Base-by-base conservation (phyloP, 2,329 filamentous ascomycete species). In the Pezicula radicicola region DNA sequence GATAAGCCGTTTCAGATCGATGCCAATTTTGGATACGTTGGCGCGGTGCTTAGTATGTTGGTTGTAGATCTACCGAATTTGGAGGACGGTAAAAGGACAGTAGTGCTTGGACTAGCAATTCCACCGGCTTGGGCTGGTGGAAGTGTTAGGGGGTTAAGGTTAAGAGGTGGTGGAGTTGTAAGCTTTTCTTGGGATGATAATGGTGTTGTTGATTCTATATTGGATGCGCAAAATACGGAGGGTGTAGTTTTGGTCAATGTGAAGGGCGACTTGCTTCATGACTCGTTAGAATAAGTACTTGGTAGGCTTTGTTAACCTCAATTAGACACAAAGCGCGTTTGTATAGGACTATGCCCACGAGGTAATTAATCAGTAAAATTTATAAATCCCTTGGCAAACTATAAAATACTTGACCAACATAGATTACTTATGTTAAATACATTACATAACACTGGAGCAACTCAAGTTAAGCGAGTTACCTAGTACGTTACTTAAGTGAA, bases 1-100 rank as follows among this genome's bases (percentile, higher is more conserved):
- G 63, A 70, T 6, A 63, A 66, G 44, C 77, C 80, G 1, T 83
- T 83, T 56, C 80, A 83, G 66, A 81, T 83, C 51, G 80, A 83
- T 60, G 80, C 79, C 6, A 83, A 83, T 59, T 82, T 79, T 54
- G 80, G 79, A 1, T 63, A 74, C 19, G 69, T 68, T 3, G 79
- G 76, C 0, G 77, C 75, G 0, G 68, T 80, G 48, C 53, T 81
- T 49, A 68, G 70, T 52, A 76, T 81, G 76, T 60, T 81, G 39
- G 69, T 79, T 45, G 71, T 79, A n/a, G 75, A 81, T 62, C 48
- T 79, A 39, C 71, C 73, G 0, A 52, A 60, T n/a, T 60, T 57
- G 36, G 51, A 55, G 1, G 44, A 44, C 3, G 60, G 52, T 0
- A 60, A 56, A 2, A 44, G 47, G 12, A 71, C 61, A 0, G 72